Percentiles rank a stretch among this genome's conserved stretches.
phyloP scores from a whole-genome alignment of 192 early-diverging fungal species.

The Coemansia asiatica region DNA sequence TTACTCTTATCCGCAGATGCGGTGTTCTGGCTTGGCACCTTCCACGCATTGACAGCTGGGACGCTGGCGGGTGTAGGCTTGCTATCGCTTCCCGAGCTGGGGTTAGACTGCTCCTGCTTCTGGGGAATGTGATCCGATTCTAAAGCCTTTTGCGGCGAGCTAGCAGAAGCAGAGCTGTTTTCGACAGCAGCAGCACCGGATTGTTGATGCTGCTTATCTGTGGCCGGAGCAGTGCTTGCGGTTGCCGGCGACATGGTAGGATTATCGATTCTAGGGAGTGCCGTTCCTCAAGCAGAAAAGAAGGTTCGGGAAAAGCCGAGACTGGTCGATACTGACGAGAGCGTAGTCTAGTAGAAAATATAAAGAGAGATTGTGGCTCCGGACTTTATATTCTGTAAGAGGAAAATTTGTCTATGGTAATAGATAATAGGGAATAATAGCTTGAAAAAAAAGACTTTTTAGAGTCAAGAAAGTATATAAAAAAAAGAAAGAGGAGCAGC shows the following conservation, averaged over 20 bases:
- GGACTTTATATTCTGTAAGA: not conserved
- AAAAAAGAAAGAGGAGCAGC: not conserved
- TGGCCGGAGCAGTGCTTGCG: not conserved
- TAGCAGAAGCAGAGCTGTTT: not conserved
- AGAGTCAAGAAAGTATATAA: conserved; percentile 6
- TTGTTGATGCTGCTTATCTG: conserved; percentile 7
- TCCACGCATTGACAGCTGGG: conserved; percentile 57
- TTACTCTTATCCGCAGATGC: conserved; percentile 30
- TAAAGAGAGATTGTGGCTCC: not conserved
- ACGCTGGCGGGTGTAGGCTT: conserved; percentile 21
- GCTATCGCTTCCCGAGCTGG: not conserved
- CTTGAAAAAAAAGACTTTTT: not conserved
- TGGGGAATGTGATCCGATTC: not conserved
- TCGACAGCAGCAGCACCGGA: not conserved
- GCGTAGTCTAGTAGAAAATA: not conserved
- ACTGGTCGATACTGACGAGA: not conserved
- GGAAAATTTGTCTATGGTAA: not conserved
- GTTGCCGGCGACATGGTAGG: conserved; percentile 1
- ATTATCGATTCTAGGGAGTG: not conserved
- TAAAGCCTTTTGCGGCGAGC: not conserved
- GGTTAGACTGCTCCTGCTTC: not conserved
- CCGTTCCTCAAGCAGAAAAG: not conserved
- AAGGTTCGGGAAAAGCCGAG: not conserved
- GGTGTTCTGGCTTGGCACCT: conserved; percentile 43
- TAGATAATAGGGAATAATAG: not conserved